Conservation (phyloP, 108 stramenopile species). For the Skeletonema marinoi region DNA sequence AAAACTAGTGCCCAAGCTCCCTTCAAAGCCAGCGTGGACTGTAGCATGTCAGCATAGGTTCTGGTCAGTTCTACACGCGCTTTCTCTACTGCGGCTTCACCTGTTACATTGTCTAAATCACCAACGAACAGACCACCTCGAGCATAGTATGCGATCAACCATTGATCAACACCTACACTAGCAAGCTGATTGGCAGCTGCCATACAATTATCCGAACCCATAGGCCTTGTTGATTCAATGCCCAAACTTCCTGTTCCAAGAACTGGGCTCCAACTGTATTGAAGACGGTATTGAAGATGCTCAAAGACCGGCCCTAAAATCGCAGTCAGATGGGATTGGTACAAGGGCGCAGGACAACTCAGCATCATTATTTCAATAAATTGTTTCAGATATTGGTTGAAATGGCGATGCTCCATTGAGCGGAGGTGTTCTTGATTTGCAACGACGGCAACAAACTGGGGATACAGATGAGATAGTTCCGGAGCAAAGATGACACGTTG, state of each 20-base stretch:
- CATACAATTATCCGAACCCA: constrained; percentile 51
- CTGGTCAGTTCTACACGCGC: constrained; percentile 79
- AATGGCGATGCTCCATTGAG: constrained; percentile 89
- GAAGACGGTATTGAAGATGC: constrained; percentile 76
- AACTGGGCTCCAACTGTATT: constrained; percentile 75
- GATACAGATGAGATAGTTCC: constrained; percentile 66
- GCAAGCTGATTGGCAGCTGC: constrained; percentile 62
- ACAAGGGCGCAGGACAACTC: constrained; percentile 78
- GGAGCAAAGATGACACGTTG: constrained; percentile 82
- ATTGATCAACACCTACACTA: constrained; percentile 57
- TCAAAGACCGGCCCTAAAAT: constrained; percentile 80
- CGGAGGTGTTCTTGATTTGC: constrained; percentile 66
- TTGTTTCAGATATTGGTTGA: constrained; percentile 86
- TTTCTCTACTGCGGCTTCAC: constrained; percentile 84
- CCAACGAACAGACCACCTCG: constrained; percentile 87
- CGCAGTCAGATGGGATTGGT: constrained; percentile 77
- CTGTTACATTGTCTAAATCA: constrained; percentile 73
- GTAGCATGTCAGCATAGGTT: constrained; percentile 76
- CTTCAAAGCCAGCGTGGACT: constrained; percentile 54
- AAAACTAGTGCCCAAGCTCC: constrained; percentile 56
- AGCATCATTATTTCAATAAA: constrained; percentile 79
- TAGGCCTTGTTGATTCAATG: constrained; percentile 55
- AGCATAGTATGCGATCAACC: constrained; percentile 78
- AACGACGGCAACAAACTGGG: constrained; percentile 68
- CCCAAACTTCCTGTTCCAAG: constrained; percentile 19